These are phyloP conservation scores for Nymphaea thermarum DNA, from an alignment of 164 flowering plant species.

Conservation along the genomic window DNA sequence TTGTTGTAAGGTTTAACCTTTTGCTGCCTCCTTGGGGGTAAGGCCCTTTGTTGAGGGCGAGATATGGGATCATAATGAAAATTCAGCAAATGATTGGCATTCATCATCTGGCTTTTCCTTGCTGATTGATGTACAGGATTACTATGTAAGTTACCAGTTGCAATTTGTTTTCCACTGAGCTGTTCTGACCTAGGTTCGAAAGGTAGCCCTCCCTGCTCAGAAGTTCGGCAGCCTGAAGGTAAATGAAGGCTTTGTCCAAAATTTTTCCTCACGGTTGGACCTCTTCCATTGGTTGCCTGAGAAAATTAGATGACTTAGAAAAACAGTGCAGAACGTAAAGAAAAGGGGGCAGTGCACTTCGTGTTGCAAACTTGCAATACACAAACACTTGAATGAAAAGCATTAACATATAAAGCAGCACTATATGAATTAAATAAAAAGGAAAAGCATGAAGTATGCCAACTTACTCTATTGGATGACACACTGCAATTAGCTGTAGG, in stretches of 20 bases:
- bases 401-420: neutral
- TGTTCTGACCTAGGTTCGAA: conserved; percentile 9
- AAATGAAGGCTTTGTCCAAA: conserved; percentile 14
- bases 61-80: conserved; percentile 80
- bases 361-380: too few species aligned
- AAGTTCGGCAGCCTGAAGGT: conserved; percentile 12
- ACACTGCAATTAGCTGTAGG: conserved; percentile 24
- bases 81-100: conserved; percentile 81
- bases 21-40: conserved; percentile 49
- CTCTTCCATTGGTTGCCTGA: conserved; percentile 34
- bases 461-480: conserved; percentile 57
- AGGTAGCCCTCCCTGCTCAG: conserved; percentile 16
- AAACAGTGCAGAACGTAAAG: neutral
- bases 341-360: neutral
- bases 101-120: conserved; percentile 42
- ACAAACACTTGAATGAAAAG: too few species aligned
- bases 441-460: too few species aligned
- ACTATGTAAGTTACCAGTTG: conserved; percentile 17
- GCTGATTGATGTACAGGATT: conserved; percentile 22
- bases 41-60: conserved; percentile 49
- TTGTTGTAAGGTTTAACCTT: conserved; percentile 83
- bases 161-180: conserved; percentile 20
- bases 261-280: conserved; percentile 16
- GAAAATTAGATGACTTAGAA: neutral
- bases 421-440: neutral